Evolutionary conservation across 148 eudicot species (phyloP), one percentile per base, ranked within the genome.

Genomic region (Gaultheria prostrata): DNA sequence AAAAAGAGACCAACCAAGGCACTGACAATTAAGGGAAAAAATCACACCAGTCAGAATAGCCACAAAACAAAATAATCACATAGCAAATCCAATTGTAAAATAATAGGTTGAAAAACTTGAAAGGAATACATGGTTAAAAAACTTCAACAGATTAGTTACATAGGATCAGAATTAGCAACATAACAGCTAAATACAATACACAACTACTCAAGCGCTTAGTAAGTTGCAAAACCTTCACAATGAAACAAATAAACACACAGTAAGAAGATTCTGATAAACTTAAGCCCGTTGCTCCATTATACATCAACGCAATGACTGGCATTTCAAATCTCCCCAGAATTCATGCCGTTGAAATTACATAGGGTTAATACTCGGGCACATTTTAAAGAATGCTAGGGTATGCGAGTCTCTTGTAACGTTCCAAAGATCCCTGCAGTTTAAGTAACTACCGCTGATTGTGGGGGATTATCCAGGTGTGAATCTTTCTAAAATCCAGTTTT

Each of bases 1-100:
- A 97, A 97, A 86, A 97, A 97, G 76, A 97, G 98, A 78, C 99
- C 98, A 83, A 97, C 99, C 94, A 97, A 87, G 78, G 98, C 95
- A 92, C 99, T 97, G 94, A 83, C 49, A 90, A 87, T 63, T 21
- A 78, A 86, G 80, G 3, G 65, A 76, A 33, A 77, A 75, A 35
- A 63, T 61, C 32, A 73, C 10, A 86, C 46, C 51, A 39, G 76
- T 74, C 67, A 80, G 65, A 84, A 82, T n/a, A 80, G 39, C 72
- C 33, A 51, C 43, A n/a, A 48, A 57, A 20, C 57, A 63, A 46
- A 33, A 82, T 10, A 59, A 59, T 50, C 43, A 20, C 17, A 43
- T 61, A 11, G 18, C 67, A 73, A 26, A 33, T 28, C 21, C 83
- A 82, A 32, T 4, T 70, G 48, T 46, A 71, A 54, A 7, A 69